Evolutionary conservation across 108 stramenopile genomes (phyloP), one percentile per base, ranked within the genome.

Genomic region (Aurantiochytrium sp.): DNA sequence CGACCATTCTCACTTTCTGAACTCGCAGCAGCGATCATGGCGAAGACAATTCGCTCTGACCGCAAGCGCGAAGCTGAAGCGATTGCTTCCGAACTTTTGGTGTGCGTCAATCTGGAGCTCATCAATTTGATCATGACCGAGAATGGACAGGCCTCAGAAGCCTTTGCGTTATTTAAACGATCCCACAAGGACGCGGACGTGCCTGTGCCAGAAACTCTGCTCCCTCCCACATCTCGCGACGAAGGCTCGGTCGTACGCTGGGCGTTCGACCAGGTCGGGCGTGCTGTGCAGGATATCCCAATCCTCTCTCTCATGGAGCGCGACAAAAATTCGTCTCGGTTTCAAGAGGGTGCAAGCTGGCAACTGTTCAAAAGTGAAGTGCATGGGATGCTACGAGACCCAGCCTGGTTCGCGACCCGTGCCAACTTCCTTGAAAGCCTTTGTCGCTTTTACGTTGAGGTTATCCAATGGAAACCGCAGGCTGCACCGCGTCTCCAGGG

Each of bases 201-300:
- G 49, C 73, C 73, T 23, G n/a, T 51, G 23, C 73, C 73, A 5
- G 51, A 21, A n/a, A 83, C 73, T 2, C 21, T 83, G n/a, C 51
- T 83, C 1, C 73, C 49, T 5, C 73, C 73, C 8, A 83, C 73
- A 6, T 83, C 73, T 0, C 21, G 49, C 21, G 73, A 83, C 28
- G 73, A 83, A 16, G 73, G 73, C 5, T 47, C 73, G 23, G 28
- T 83, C 49, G 51, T 53, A n/a, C 73, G 73, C 23, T 83, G 73
- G 73, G 73, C 73, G 42, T 83, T 83, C 21, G 73, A 83, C 51
- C 73, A 83, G 28, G 51, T 83, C 51, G 73, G 73, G 16, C 73
- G 73, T 23, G 73, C 73, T 5, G 73, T 83, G 0, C 73, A 51
- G n/a, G 73, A 53, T 53, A 83, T 53, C 73, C 51, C 73, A 6